These are phyloP conservation scores for Stropharia rugosoannulata DNA, from an alignment of 768 basidiomycete species.

Conservation along the genomic window DNA sequence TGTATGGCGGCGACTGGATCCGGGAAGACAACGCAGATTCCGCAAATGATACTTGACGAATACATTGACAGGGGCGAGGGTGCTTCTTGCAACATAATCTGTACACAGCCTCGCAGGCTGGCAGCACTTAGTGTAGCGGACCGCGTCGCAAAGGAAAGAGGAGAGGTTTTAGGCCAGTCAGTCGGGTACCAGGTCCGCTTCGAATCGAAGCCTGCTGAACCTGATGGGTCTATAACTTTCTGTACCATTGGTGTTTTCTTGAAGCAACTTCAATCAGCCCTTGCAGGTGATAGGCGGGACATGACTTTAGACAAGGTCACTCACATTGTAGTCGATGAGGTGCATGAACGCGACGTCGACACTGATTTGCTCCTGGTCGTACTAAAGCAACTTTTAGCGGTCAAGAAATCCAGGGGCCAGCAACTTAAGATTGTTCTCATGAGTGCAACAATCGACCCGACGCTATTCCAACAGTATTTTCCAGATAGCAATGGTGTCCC, in stretches of 20 bases:
- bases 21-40: slow-evolving; percentile 94
- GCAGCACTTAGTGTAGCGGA: slow-evolving; percentile 91
- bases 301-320: slow-evolving; percentile 72
- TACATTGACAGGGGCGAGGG: slow-evolving; percentile 79
- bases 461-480: slow-evolving; percentile 89
- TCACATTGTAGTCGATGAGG: slow-evolving; percentile 93
- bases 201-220: slow-evolving; percentile 75
- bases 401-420: slow-evolving; percentile 66
- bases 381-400: slow-evolving; percentile 76
- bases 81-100: slow-evolving; percentile 83
- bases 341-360: slow-evolving; percentile 93
- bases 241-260: slow-evolving; percentile 93
- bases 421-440: slow-evolving; percentile 88
- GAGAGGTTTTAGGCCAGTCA: slow-evolving; percentile 63
- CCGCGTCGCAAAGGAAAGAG: slow-evolving; percentile 88
- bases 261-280: slow-evolving; percentile 76
- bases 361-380: slow-evolving; percentile 89
- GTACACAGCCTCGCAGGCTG: slow-evolving; percentile 89
- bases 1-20: slow-evolving; percentile 90
- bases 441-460: slow-evolving; percentile 95
- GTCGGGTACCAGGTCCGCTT: slow-evolving; percentile 95
- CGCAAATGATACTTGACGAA: slow-evolving; percentile 87
- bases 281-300: slow-evolving; percentile 43
- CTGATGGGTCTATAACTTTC: slow-evolving; percentile 85
- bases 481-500: slow-evolving; percentile 53